Evolutionary conservation across 164 flowering plant species (phyloP).

Genomic region (Vitis rotundifolia): DNA sequence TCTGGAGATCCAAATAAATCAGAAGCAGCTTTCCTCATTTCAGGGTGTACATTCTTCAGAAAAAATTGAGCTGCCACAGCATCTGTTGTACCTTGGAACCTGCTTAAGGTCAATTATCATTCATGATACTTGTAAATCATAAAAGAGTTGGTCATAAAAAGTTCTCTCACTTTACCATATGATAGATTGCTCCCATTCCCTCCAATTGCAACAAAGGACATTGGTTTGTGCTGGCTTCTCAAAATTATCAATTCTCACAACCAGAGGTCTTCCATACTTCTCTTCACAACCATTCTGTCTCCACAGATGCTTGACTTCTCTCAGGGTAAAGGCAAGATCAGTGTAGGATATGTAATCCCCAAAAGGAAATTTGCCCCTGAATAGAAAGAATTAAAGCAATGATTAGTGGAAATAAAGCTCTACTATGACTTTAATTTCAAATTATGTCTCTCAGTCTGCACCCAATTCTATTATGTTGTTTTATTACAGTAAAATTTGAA

Average conservation of each 20-base stretch:
- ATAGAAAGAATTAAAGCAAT: slow-evolving; percentile 11
- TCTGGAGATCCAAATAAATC: slow-evolving; percentile 69
- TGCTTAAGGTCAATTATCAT: slow-evolving; percentile 23
- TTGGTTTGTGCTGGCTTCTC: slow-evolving; percentile 72
- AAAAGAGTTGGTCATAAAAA: background rate
- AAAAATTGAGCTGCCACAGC: slow-evolving; percentile 92
- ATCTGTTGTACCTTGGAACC: slow-evolving; percentile 93
- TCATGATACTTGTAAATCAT: background rate
- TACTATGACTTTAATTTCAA: background rate
- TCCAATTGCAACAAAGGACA: slow-evolving; percentile 95
- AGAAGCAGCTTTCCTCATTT: slow-evolving; percentile 73
- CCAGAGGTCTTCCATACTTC: slow-evolving; percentile 57
- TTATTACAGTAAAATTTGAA: background rate
- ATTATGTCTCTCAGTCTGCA: background rate
- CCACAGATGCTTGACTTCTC: slow-evolving; percentile 96
- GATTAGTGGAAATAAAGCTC: slow-evolving; percentile 1
- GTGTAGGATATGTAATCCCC: slow-evolving; percentile 83
- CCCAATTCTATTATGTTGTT: background rate
- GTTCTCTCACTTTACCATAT: slow-evolving; percentile 58
- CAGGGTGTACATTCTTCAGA: slow-evolving; percentile 76
- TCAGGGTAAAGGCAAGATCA: slow-evolving; percentile 67
- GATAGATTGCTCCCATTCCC: slow-evolving; percentile 81
- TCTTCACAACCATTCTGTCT: slow-evolving; percentile 62
- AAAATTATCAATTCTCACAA: slow-evolving; percentile 85
- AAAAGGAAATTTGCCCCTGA: slow-evolving; percentile 90